A percentile compares a stretch with the other conserved stretches of the same genome.
Conservation (phyloP, 1,284 basidiomycete genomes). For the Chondrostereum purpureum region DNA sequence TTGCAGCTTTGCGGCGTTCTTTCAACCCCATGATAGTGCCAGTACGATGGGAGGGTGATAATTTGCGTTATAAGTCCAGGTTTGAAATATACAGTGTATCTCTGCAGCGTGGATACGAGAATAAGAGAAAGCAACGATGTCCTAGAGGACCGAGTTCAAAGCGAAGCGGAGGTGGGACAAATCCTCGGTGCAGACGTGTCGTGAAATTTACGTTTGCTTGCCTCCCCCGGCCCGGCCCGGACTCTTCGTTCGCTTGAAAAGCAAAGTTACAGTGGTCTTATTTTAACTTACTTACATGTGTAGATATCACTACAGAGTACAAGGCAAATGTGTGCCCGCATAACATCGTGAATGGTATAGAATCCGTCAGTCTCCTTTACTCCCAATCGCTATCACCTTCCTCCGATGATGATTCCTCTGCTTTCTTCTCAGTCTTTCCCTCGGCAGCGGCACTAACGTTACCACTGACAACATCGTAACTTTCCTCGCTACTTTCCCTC, state of each 20-base stretch:
- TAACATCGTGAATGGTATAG: neutral
- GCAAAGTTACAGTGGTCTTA: neutral
- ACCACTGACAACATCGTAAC: constrained; percentile 59
- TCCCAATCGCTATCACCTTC: constrained; percentile 54
- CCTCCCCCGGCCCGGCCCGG: neutral
- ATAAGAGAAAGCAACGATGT: neutral
- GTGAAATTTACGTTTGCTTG: neutral
- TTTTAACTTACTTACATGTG: neutral
- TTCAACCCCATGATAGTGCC: neutral
- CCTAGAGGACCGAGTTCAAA: neutral
- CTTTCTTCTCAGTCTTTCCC: constrained; percentile 20
- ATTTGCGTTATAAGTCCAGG: too few relatives aligned
- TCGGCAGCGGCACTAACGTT: constrained; percentile 31
- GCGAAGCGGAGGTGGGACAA: neutral
- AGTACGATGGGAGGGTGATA: neutral
- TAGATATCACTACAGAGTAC: too few relatives aligned
- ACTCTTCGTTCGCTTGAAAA: neutral
- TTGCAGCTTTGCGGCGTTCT: constrained; percentile 6
- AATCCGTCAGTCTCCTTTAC: constrained; percentile 47
- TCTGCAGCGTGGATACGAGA: neutral
- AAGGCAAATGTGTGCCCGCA: neutral
- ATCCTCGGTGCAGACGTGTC: neutral
- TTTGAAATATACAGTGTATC: too few relatives aligned
- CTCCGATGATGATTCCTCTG: constrained; percentile 20
- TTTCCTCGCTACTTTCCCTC: constrained; percentile 60